Evolutionary conservation across 257 asterid species (phyloP), one percentile per base, ranked within the genome.

Genomic region (Capsicum baccatum): DNA sequence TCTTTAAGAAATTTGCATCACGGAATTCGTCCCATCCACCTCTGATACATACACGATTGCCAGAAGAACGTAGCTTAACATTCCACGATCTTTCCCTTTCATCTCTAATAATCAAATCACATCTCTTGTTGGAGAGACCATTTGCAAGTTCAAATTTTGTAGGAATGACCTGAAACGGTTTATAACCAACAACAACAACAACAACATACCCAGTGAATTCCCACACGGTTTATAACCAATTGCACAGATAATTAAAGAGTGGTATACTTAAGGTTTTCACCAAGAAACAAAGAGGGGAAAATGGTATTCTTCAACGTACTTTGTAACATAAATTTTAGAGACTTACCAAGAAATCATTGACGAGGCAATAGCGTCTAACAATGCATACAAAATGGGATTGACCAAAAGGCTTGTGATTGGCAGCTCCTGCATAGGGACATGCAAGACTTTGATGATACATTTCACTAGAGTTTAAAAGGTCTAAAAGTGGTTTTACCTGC

Each of bases 31-130:
- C 5, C 78, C 78, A 69, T 69, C 78, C 78, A 62, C 37, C 19
- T 0, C n/a, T 68, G 7, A 16, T 14, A 69, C 48, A 69, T 15
- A 39, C 13, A 39, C 54, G 8, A 62, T 0, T 9, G 37, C 19
- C 54, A 39, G 4, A 62, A 62, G 78, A 69, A 39, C 54, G 16
- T 9, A 70, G 17, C 56, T 70, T 70, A 42, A 70, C 37, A 10
- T 42, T 44, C 79, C 79, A 70, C 26, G 5, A 9, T 15, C 56
- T 70, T 42, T 42, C 56, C 50, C 5, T 42, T 70, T 9, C 79
- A 39, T 70, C 79, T 42, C 56, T 70, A 44, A 70, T 70, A 44
- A 70, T 42, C 79, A 70, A 5, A 42, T 48, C 79, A 70, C 78
- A 9, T 19, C 19, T 19, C 68, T 62, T 62, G 0, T 62, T 19